phyloP scores from a whole-genome alignment of 352 stramenopile genomes.

The Globisporangium cystogenes region DNA sequence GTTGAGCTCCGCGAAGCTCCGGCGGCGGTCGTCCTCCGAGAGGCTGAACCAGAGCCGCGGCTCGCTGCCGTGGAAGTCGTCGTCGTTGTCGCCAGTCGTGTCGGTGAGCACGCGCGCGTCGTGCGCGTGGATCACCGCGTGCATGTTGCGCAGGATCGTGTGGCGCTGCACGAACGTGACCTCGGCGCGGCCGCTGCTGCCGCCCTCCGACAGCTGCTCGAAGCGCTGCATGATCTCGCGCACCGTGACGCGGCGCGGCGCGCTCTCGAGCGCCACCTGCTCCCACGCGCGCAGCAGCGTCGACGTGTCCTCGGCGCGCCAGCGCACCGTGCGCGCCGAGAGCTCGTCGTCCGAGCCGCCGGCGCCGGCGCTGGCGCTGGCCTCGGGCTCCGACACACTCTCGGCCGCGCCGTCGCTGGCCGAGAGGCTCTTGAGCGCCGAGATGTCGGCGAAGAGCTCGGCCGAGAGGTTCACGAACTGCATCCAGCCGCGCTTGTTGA shows the following conservation, averaged over 20 bases:
- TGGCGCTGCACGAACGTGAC: not conserved
- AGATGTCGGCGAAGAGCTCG: not conserved
- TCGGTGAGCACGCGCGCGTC: not conserved
- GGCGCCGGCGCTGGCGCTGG: not conserved
- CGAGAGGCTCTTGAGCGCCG: not conserved
- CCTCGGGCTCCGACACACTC: not conserved
- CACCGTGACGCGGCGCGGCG: not conserved
- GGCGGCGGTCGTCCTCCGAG: not conserved
- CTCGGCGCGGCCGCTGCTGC: conserved; percentile 2
- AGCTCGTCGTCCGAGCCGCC: not conserved
- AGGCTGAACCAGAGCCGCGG: conserved; percentile 1
- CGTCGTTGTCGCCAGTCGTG: too few species aligned
- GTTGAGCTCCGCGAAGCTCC: not conserved
- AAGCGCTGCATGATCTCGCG: not conserved
- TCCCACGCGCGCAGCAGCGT: not conserved
- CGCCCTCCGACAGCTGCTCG: not conserved
- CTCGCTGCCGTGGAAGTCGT: not conserved
- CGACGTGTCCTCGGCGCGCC: not conserved
- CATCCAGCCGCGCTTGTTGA: conserved; percentile 1
- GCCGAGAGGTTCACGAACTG: not conserved
- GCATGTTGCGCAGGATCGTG: conserved; percentile 2
- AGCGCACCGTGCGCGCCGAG: not conserved
- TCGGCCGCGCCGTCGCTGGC: not conserved
- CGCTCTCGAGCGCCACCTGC: not conserved
- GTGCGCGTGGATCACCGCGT: not conserved